Evolutionary conservation across 352 stramenopile species (phyloP).

Genomic region (Phytophthora multivora): DNA sequence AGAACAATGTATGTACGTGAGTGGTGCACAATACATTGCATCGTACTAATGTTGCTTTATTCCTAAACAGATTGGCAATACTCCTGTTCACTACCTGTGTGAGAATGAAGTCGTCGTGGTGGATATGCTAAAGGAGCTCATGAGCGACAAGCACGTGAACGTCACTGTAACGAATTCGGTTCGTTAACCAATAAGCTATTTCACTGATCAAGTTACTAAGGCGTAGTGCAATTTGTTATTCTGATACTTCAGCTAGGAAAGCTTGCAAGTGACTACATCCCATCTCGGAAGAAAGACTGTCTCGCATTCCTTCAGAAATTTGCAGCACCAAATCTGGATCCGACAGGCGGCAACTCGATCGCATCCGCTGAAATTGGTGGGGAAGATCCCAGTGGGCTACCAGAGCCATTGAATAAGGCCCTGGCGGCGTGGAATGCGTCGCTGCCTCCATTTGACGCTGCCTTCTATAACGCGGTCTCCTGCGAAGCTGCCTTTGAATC

Average conservation of each 20-base stretch:
- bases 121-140: conserved; percentile 63
- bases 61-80: conserved; percentile 71
- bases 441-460: conserved; percentile 73
- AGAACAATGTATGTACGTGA: conserved; percentile 65
- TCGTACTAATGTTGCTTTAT: neutral
- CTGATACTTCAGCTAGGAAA: conserved; percentile 52
- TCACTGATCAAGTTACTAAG: neutral
- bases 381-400: conserved; percentile 67
- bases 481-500: conserved; percentile 72
- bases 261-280: conserved; percentile 67
- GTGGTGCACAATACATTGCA: neutral
- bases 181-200: conserved; percentile 2
- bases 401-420: conserved; percentile 42
- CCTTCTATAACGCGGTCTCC: conserved; percentile 79
- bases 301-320: conserved; percentile 61
- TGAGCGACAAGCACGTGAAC: conserved; percentile 64
- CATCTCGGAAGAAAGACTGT: conserved; percentile 62
- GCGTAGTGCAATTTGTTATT: neutral
- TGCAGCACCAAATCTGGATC: conserved; percentile 46
- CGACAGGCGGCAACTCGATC: conserved; percentile 10
- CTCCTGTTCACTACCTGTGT: conserved; percentile 72
- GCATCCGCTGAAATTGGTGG: conserved; percentile 48
- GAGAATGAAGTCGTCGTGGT: conserved; percentile 67
- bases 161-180: conserved; percentile 72
- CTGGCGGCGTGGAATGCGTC: conserved; percentile 71